A percentile compares a stretch with the other conserved stretches of the same genome.
These are phyloP conservation scores for Lachnellula subtilissima DNA, from an alignment of 2,329 filamentous ascomycete species.

Conservation along the genomic window DNA sequence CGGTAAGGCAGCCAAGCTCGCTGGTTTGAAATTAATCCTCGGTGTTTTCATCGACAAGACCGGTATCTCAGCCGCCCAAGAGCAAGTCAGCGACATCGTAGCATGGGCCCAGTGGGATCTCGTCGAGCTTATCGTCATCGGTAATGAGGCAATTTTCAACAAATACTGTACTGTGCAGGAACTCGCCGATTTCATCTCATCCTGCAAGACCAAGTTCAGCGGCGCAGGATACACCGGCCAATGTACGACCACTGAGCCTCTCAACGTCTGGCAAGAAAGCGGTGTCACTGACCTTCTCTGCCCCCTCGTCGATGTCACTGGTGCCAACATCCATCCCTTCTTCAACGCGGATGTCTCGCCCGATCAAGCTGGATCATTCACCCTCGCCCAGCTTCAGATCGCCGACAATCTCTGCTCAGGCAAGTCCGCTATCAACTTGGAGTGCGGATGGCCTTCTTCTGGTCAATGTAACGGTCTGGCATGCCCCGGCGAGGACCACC, in stretches of 20 bases:
- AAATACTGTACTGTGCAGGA: slow-evolving; percentile 57
- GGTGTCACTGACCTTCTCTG: slow-evolving; percentile 54
- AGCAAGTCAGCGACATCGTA: slow-evolving; percentile 69
- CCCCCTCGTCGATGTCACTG: slow-evolving; percentile 68
- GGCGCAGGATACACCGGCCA: slow-evolving; percentile 65
- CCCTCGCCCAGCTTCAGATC: slow-evolving; percentile 65
- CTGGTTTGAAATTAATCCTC: slow-evolving; percentile 74
- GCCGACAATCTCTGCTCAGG: slow-evolving; percentile 66
- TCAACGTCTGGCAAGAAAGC: slow-evolving; percentile 67
- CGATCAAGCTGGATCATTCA: slow-evolving; percentile 68
- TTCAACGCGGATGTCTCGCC: slow-evolving; percentile 72
- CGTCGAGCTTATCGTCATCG: slow-evolving; percentile 76
- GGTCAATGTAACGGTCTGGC: slow-evolving; percentile 70
- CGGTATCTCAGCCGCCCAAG: slow-evolving; percentile 50
- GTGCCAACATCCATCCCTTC: slow-evolving; percentile 88
- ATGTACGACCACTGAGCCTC: slow-evolving; percentile 81
- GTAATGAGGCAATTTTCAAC: slow-evolving; percentile 87
- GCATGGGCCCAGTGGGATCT: slow-evolving; percentile 67
- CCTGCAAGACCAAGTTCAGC: slow-evolving; percentile 59
- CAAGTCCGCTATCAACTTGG: slow-evolving; percentile 74
- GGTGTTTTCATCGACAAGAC: slow-evolving; percentile 78
- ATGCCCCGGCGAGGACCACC: slow-evolving; percentile 60
- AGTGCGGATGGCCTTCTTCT: slow-evolving; percentile 80
- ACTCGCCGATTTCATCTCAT: slow-evolving; percentile 66
- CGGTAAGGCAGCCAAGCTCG: slow-evolving; percentile 59